These are phyloP conservation scores for Cutaneotrichosporon sp. DNA, from an alignment of 1,284 basidiomycete species.

Conservation along the genomic window DNA sequence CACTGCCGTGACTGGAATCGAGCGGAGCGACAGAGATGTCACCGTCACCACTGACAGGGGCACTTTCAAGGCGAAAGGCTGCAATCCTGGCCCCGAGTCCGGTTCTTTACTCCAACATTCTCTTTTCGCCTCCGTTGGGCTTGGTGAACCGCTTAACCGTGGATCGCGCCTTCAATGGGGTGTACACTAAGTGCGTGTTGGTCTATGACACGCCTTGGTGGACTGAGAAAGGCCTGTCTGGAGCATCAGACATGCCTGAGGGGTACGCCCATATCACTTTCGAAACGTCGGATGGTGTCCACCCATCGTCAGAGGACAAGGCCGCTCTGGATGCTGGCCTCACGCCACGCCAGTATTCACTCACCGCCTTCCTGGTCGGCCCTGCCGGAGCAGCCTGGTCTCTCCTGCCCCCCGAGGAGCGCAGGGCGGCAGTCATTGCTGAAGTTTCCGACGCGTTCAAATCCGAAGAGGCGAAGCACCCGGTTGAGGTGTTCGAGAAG, in stretches of 20 bases:
- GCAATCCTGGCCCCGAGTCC: conserved; percentile 4
- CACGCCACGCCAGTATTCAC: not conserved
- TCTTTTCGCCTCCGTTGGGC: conserved; percentile 9
- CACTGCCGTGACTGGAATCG: not conserved
- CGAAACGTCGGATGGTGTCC: conserved; percentile 11
- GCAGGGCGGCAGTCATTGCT: not conserved
- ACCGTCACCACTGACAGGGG: not conserved
- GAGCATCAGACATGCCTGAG: not conserved
- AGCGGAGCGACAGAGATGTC: not conserved
- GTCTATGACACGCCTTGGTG: conserved; percentile 14
- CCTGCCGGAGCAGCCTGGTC: not conserved
- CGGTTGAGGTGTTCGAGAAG: not conserved
- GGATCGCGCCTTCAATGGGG: conserved; percentile 9
- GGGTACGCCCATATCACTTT: not conserved
- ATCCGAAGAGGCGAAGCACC: conserved; percentile 1
- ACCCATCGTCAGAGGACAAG: no score
- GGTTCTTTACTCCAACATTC: conserved; percentile 1
- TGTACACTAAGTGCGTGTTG: conserved; percentile 14
- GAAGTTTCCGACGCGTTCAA: conserved; percentile 4
- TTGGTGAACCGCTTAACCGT: conserved; percentile 1
- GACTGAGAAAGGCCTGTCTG: conserved; percentile 9
- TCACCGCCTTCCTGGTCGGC: conserved; percentile 1
- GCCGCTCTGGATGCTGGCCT: no score
- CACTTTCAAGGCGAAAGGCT: not conserved
- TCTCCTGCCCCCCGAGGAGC: conserved; percentile 1